These are phyloP conservation scores for Juglanconis oblonga DNA, from an alignment of 2,329 filamentous ascomycete genomes.

Conservation along the genomic window DNA sequence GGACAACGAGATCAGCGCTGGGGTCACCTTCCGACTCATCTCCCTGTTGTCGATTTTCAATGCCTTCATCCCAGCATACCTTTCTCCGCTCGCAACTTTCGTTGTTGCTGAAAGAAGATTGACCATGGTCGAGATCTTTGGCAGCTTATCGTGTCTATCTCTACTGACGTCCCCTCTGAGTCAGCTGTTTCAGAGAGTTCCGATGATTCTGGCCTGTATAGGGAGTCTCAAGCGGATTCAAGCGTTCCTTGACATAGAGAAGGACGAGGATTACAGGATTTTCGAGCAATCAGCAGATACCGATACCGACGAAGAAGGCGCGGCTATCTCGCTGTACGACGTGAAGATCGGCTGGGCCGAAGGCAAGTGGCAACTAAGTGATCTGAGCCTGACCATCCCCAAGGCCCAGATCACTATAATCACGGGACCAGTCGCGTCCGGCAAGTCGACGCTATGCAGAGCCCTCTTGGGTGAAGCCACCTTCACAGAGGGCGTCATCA, in stretches of 20 bases:
- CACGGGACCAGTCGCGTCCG: conserved; percentile 35
- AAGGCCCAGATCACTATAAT: conserved; percentile 29
- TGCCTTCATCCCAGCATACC: conserved; percentile 18
- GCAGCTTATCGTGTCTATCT: conserved; percentile 13
- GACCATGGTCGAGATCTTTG: conserved; percentile 4
- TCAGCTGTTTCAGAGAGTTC: conserved; percentile 20
- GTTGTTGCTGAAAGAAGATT: conserved; percentile 1
- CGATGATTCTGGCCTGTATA: conserved; percentile 18
- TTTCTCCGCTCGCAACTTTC: conserved; percentile 8
- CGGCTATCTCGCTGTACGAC: conserved; percentile 10
- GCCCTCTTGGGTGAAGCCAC: conserved; percentile 31
- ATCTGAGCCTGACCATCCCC: conserved; percentile 21
- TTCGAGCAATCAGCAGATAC: not conserved
- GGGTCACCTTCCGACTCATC: conserved; percentile 26
- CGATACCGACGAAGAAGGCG: not conserved
- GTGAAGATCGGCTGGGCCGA: conserved; percentile 25
- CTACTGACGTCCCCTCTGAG: conserved; percentile 16
- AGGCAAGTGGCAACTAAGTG: conserved; percentile 19
- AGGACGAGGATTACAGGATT: conserved; percentile 10
- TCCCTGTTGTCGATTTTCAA: conserved; percentile 8
- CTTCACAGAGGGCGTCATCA: not conserved
- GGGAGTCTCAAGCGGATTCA: conserved; percentile 16
- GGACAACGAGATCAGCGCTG: conserved; percentile 27
- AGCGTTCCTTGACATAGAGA: conserved; percentile 15
- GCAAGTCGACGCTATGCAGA: conserved; percentile 36